phyloP scores from a whole-genome alignment of 2,329 filamentous ascomycete species.

The Paraphaeosphaeria sporulosa region DNA sequence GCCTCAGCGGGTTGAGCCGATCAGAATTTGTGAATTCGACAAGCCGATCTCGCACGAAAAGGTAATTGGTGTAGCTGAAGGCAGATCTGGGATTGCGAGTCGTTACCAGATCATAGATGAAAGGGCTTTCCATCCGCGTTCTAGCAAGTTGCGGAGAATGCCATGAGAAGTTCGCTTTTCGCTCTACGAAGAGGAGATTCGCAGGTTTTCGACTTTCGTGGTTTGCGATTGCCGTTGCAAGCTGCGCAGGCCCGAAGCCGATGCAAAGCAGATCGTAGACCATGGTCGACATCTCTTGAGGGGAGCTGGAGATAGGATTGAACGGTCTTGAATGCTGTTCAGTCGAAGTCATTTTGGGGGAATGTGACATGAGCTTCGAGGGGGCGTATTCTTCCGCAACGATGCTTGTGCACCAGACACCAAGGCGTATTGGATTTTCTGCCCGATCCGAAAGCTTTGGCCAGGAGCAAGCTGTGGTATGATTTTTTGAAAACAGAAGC shows the following conservation, averaged over 20 bases:
- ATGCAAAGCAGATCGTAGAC: constrained; percentile 46
- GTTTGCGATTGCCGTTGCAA: constrained; percentile 47
- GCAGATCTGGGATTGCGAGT: constrained; percentile 44
- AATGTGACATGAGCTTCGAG: background rate
- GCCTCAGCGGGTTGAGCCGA: constrained; percentile 45
- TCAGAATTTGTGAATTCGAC: constrained; percentile 48
- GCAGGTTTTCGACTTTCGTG: constrained; percentile 36
- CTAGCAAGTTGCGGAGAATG: constrained; percentile 37
- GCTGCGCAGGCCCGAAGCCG: constrained; percentile 45
- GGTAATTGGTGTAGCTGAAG: constrained; percentile 47
- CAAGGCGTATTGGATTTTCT: constrained; percentile 8
- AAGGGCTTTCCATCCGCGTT: constrained; percentile 45
- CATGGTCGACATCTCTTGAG: constrained; percentile 21
- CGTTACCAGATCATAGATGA: constrained; percentile 47
- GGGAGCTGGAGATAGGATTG: constrained; percentile 22
- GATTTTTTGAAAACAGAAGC: constrained; percentile 6
- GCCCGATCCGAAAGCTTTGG: constrained; percentile 11
- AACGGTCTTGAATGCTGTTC: constrained; percentile 23
- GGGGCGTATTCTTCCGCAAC: background rate
- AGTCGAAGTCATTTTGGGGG: constrained; percentile 32
- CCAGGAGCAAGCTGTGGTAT: constrained; percentile 11
- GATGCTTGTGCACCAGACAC: constrained; percentile 3
- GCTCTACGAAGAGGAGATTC: constrained; percentile 43
- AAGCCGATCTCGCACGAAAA: constrained; percentile 39
- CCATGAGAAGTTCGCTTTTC: constrained; percentile 45